Conservation (phyloP, 352 stramenopile genomes). For the Vaucheria bursata region DNA sequence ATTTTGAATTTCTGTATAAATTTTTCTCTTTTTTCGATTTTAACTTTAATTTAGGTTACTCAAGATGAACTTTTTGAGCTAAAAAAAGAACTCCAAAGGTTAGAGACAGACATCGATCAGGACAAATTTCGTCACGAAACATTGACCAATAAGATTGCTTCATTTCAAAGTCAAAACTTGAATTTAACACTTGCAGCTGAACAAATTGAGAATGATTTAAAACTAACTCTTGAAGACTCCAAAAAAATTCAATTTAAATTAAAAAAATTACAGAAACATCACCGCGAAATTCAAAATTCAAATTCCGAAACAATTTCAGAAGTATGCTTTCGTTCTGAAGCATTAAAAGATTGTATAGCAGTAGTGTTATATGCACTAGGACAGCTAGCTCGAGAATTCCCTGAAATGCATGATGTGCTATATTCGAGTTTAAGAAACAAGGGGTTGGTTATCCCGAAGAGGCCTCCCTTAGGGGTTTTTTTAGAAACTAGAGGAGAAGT, state of each 20-base stretch:
- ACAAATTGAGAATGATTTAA: no score
- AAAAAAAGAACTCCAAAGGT: slow-evolving; percentile 82
- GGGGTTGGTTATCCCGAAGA: slow-evolving; percentile 65
- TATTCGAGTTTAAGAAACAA: slow-evolving; percentile 60
- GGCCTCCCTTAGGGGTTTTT: slow-evolving; percentile 57
- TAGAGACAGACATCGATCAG: slow-evolving; percentile 67
- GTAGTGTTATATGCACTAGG: slow-evolving; percentile 78
- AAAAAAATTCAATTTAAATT: no score
- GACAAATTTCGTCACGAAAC: slow-evolving; percentile 51
- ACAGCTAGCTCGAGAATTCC: slow-evolving; percentile 82
- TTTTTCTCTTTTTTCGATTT: no score
- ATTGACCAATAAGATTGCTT: no score
- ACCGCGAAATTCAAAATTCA: no score
- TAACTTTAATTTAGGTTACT: background rate
- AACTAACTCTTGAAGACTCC: no score
- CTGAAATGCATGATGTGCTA: slow-evolving; percentile 75
- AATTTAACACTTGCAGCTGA: no score
- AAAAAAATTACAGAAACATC: no score
- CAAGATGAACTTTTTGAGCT: slow-evolving; percentile 74
- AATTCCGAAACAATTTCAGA: slow-evolving; percentile 52
- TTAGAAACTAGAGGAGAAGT: no score
- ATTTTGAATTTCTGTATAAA: no score
- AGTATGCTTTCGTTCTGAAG: slow-evolving; percentile 59
- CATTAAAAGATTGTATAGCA: slow-evolving; percentile 65
- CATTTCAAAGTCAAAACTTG: no score